Percentiles rank a stretch among this genome's conserved stretches.
Conservation (phyloP, 495 filamentous ascomycete genomes). For the Annulohypoxylon maeteangense region DNA sequence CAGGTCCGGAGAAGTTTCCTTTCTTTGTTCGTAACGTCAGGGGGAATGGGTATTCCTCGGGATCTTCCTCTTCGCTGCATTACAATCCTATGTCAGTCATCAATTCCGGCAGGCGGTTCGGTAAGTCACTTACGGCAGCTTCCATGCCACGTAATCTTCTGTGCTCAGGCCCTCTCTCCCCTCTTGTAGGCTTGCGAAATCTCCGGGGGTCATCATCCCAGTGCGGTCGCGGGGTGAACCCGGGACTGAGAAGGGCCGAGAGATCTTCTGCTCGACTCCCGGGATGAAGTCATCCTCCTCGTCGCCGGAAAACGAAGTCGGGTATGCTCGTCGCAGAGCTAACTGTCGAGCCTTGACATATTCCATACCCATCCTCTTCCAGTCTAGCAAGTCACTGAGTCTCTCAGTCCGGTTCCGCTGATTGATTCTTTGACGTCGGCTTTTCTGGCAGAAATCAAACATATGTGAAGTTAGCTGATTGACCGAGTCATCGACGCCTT, state of each 20-base stretch:
- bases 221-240: conserved; percentile 90
- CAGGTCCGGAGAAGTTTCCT: conserved; percentile 42
- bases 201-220: conserved; percentile 99
- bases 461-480: conserved; percentile 93
- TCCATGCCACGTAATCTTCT: conserved; percentile 98
- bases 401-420: conserved; percentile 98
- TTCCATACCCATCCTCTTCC: conserved; percentile 99
- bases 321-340: conserved; percentile 91
- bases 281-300: conserved; percentile 89
- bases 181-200: conserved; percentile 96
- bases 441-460: conserved; percentile 96
- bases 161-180: conserved; percentile 92
- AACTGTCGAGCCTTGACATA: conserved; percentile 97
- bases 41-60: conserved; percentile 93
- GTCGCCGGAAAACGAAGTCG: conserved; percentile 78
- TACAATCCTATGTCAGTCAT: conserved; percentile 28
- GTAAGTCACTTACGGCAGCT: conserved; percentile 83
- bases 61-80: conserved; percentile 90
- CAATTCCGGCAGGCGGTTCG: conserved; percentile 10
- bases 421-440: conserved; percentile 95
- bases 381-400: conserved; percentile 92
- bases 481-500: conserved; percentile 97
- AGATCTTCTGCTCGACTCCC: conserved; percentile 89
- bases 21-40: conserved; percentile 75
- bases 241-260: conserved; percentile 90